Conservation (phyloP, 2,329 filamentous ascomycete genomes). For the Fusarium longipes region DNA sequence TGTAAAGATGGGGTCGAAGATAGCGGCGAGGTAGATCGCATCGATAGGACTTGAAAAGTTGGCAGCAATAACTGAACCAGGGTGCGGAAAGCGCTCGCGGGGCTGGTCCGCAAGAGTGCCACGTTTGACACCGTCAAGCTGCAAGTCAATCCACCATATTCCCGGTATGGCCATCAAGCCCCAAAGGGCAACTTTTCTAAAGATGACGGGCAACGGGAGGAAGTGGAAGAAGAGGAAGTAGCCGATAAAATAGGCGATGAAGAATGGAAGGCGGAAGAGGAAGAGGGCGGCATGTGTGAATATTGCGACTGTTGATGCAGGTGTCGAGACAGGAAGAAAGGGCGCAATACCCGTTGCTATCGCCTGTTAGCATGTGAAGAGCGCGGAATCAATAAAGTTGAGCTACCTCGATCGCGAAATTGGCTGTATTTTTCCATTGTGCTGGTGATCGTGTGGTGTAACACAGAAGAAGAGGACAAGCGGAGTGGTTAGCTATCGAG, state of each 20-base stretch:
- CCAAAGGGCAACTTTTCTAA: constrained; percentile 90
- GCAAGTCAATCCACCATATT: constrained; percentile 98
- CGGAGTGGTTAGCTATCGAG: constrained; percentile 37
- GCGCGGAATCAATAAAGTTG: neutral
- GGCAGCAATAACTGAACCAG: constrained; percentile 84
- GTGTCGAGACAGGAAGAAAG: constrained; percentile 84
- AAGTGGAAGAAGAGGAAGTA: constrained; percentile 88
- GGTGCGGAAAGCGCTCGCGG: constrained; percentile 77
- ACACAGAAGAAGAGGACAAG: constrained; percentile 20
- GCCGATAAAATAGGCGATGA: constrained; percentile 72
- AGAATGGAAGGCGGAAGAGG: constrained; percentile 80
- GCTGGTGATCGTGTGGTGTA: constrained; percentile 11
- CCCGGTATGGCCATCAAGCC: constrained; percentile 87
- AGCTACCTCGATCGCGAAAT: constrained; percentile 85
- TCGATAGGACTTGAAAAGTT: constrained; percentile 95
- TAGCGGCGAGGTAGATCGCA: constrained; percentile 90
- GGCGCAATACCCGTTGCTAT: constrained; percentile 94
- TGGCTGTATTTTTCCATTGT: constrained; percentile 95
- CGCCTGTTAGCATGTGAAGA: constrained; percentile 21
- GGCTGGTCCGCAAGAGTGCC: constrained; percentile 84
- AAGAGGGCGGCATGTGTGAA: constrained; percentile 79
- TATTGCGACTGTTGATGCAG: constrained; percentile 70
- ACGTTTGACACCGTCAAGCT: constrained; percentile 95
- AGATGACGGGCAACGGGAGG: constrained; percentile 71
- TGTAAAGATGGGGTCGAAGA: constrained; percentile 97